Conservation (phyloP, 2,329 filamentous ascomycete species). For the Aspergillus luchuensis region DNA sequence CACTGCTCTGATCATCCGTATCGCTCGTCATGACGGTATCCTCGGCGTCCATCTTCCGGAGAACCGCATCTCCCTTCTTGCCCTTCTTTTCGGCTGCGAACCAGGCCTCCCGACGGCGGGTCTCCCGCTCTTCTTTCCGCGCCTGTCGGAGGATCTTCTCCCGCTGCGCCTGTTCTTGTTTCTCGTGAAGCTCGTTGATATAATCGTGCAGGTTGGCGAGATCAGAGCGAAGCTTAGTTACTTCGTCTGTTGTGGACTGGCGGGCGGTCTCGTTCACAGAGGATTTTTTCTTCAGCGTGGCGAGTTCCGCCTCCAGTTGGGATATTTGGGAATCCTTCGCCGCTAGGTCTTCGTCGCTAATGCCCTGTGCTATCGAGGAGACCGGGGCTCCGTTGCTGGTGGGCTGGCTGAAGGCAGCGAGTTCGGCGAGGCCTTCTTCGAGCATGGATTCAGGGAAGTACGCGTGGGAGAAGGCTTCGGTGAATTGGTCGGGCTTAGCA, state of each 20-base stretch:
- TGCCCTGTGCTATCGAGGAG: slow-evolving; percentile 12
- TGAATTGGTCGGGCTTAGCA: slow-evolving; percentile 31
- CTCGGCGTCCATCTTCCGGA: slow-evolving; percentile 43
- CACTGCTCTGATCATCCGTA: slow-evolving; percentile 40
- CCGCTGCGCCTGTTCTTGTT: slow-evolving; percentile 37
- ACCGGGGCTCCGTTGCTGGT: slow-evolving; percentile 25
- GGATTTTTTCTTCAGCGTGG: slow-evolving; percentile 41
- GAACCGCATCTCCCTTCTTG: slow-evolving; percentile 42
- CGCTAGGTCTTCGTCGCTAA: slow-evolving; percentile 21
- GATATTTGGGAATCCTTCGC: slow-evolving; percentile 31
- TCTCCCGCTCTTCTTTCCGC: slow-evolving; percentile 43
- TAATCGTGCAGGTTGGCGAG: slow-evolving; percentile 40
- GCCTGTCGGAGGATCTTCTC: slow-evolving; percentile 38
- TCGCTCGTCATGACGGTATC: slow-evolving; percentile 38
- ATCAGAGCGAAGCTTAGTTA: slow-evolving; percentile 40
- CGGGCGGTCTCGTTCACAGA: slow-evolving; percentile 40
- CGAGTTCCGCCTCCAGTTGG: slow-evolving; percentile 44
- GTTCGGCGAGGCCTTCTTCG: slow-evolving; percentile 45
- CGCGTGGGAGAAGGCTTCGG: slow-evolving; percentile 41
- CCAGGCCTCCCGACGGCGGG: slow-evolving; percentile 46
- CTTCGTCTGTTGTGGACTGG: slow-evolving; percentile 38
- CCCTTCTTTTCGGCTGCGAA: slow-evolving; percentile 49
- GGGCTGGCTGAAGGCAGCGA: slow-evolving; percentile 33
- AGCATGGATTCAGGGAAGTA: slow-evolving; percentile 42
- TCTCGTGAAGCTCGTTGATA: slow-evolving; percentile 42